Evolutionary conservation across 345 rosid genomes (phyloP), one percentile per base, ranked within the genome.

Genomic region (Erodium maritimum): DNA sequence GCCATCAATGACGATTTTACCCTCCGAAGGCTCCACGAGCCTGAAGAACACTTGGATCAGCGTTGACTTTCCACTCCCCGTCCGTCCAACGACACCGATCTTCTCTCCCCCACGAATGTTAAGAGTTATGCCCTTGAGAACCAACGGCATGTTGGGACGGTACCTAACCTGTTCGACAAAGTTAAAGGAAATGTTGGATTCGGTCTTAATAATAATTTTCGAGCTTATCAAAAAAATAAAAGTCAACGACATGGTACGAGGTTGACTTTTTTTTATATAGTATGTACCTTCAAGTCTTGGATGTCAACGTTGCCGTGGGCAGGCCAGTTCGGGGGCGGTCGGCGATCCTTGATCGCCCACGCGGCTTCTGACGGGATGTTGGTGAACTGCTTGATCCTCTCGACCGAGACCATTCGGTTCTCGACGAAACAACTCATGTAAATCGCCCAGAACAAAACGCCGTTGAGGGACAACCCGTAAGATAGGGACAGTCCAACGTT

Each of bases 41-140:
- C 99, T 79, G 37, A 93, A 93, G 67, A 88, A 74, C 52, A 85
- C 99, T 64, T 93, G 96, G 60, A 93, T 77, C 66, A 93, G 71
- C 29, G 96, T 93, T 14, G 99, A 86, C 65, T 93, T 89, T 67
- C 99, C 99, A 54, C 99, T 83, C 58, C 96, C 99, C 0, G 99
- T 93, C 29, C 95, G 86, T 22, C 99, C 99, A 37, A 89, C 99
- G 18, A 88, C 75, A 29, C 95, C 99, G 10, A 93, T 75, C 76
- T 93, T 89, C 59, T 93, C 94, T 23, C 96, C 99, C 17, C 95
- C 96, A 1, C 65, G 62, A 68, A 93, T 85, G 77, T 82, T 77
- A 24, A 88, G 74, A 63, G 69, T 82, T 23, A 93, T 77, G 58
- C 99, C 99, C 67, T 80, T 86, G 66, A 93, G 82, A 59, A 93